Conservation (phyloP, 192 early-diverging fungal genomes). For the Entophlyctis luteolus region DNA sequence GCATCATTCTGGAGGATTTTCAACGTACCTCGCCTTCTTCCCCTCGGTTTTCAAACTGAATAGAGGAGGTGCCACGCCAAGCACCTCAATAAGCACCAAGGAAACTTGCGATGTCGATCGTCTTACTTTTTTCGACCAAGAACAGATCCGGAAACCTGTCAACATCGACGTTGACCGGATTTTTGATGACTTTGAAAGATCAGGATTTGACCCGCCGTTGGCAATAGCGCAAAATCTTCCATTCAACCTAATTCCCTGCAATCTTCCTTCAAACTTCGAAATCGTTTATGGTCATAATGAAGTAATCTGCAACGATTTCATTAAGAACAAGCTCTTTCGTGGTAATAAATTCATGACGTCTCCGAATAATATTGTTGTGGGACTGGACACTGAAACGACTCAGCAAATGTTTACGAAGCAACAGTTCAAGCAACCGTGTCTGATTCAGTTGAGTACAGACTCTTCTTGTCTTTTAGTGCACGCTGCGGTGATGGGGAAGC, state of each 20-base stretch:
- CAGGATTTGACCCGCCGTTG: conserved; percentile 7
- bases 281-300: conserved; percentile 6
- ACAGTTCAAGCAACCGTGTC: neutral
- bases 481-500: too few species aligned
- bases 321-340: neutral
- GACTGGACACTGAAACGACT: conserved; percentile 18
- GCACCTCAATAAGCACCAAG: neutral
- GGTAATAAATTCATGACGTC: neutral
- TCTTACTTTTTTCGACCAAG: neutral
- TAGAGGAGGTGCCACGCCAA: neutral
- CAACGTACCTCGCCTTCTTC: conserved; percentile 1
- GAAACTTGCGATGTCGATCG: neutral
- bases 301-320: neutral
- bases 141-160: neutral
- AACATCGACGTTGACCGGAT: neutral
- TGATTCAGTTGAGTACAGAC: conserved; percentile 5
- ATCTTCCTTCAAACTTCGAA: neutral
- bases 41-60: neutral
- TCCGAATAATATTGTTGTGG: conserved; percentile 4
- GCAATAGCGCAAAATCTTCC: neutral
- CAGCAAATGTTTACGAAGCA: neutral
- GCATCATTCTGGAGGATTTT: neutral
- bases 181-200: conserved; percentile 7
- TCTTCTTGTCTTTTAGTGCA: conserved; percentile 12
- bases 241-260: neutral